A percentile compares a stretch with the other conserved stretches of the same genome.
Conservation (phyloP, 768 basidiomycete species). For the Podaxis sp. region DNA sequence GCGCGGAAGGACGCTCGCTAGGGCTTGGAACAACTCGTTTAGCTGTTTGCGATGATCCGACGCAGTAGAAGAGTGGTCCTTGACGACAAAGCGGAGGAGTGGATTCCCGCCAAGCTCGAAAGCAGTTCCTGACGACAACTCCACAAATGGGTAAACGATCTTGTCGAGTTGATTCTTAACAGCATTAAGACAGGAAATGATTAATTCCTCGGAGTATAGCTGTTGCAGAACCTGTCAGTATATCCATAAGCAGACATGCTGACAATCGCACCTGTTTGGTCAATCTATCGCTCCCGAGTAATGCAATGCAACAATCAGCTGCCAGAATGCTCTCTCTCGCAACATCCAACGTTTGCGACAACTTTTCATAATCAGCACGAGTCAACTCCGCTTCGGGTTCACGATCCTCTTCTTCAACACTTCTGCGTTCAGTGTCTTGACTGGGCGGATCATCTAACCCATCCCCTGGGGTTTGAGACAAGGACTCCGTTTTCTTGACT, state of each 20-base stretch:
- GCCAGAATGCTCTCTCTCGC: conserved; percentile 77
- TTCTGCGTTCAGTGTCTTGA: conserved; percentile 26
- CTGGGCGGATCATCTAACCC: conserved; percentile 27
- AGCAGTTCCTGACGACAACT: conserved; percentile 50
- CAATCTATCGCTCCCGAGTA: conserved; percentile 76
- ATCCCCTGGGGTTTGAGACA: conserved; percentile 40
- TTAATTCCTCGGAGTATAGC: conserved; percentile 94
- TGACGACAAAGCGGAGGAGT: conserved; percentile 51
- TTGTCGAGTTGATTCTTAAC: conserved; percentile 80
- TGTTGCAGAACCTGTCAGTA: conserved; percentile 26
- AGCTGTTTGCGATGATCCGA: conserved; percentile 17
- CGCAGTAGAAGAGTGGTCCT: conserved; percentile 37
- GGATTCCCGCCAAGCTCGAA: conserved; percentile 39
- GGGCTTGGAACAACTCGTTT: conserved; percentile 68
- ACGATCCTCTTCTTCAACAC: conserved; percentile 19
- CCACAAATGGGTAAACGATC: conserved; percentile 84
- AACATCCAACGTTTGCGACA: conserved; percentile 53
- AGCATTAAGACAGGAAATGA: conserved; percentile 70
- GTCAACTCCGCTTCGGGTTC: conserved; percentile 16
- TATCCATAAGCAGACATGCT: not conserved
- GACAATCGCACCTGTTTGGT: conserved; percentile 72
- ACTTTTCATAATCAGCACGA: conserved; percentile 37
- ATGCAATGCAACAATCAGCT: conserved; percentile 77
- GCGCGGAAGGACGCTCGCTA: conserved; percentile 69
- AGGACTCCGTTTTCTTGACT: conserved; percentile 39